Conservation (phyloP, 148 eudicot species). For the Rhododendron simsii region DNA sequence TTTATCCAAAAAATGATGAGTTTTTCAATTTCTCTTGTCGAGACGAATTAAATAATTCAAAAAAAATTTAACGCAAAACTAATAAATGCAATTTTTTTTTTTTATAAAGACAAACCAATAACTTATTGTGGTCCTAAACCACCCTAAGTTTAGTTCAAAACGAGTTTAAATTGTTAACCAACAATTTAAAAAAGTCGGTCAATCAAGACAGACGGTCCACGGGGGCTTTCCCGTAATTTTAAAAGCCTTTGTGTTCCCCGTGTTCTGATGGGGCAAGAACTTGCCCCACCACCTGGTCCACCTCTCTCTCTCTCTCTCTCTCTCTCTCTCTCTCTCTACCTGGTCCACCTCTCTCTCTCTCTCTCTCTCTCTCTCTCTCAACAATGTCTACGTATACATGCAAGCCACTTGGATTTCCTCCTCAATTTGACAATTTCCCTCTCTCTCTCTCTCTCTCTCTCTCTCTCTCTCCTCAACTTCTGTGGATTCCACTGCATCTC, state of each 20-base stretch:
- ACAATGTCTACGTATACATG: background rate
- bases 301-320: background rate
- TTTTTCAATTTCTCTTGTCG: too few species aligned
- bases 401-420: background rate
- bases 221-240: constrained; percentile 3
- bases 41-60: too few species aligned
- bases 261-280: background rate
- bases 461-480: background rate
- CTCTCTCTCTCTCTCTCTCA: too few species aligned
- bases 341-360: background rate
- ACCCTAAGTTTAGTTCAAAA: too few species aligned
- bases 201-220: background rate
- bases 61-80: too few species aligned
- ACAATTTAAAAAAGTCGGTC: background rate
- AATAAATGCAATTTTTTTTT: too few species aligned
- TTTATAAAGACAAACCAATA: too few species aligned
- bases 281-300: background rate
- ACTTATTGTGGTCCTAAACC: too few species aligned
- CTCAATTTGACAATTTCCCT: background rate
- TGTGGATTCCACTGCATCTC: background rate
- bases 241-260: background rate
- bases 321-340: too few species aligned
- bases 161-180: background rate
- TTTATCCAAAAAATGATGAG: too few species aligned
- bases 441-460: background rate